Evolutionary conservation across 495 filamentous ascomycete species (phyloP).

Genomic region (Hypoxylon lienhwacheense): DNA sequence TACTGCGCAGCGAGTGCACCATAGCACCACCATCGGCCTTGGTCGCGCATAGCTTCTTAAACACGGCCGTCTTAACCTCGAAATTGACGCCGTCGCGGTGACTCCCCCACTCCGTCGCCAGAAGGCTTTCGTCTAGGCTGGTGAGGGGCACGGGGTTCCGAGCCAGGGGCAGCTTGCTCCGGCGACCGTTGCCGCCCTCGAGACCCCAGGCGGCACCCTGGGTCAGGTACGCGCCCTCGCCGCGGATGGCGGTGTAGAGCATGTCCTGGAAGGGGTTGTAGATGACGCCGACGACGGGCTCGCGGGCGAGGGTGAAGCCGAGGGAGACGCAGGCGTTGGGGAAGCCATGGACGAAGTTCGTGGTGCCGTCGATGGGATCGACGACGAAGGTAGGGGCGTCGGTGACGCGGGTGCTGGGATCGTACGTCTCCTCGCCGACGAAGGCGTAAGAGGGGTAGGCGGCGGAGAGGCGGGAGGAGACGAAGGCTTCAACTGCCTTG

Average conservation of each 20-base stretch:
- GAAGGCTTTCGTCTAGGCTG: constrained; percentile 62
- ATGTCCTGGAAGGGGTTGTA: constrained; percentile 76
- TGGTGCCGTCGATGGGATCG: constrained; percentile 89
- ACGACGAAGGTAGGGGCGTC: constrained; percentile 78
- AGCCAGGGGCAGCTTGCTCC: constrained; percentile 56
- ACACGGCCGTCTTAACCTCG: constrained; percentile 70
- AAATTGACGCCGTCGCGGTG: constrained; percentile 76
- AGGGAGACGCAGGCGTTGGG: constrained; percentile 82
- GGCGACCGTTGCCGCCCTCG: constrained; percentile 28
- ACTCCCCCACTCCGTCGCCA: constrained; percentile 77
- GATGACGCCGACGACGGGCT: constrained; percentile 74
- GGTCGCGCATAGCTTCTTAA: constrained; percentile 64
- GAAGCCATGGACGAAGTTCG: constrained; percentile 84
- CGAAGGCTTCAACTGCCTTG: constrained; percentile 75
- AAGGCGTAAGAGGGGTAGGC: constrained; percentile 73
- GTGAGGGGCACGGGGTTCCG: constrained; percentile 57
- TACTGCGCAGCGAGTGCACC: constrained; percentile 75
- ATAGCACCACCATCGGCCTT: constrained; percentile 71
- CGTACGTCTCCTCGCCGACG: constrained; percentile 85
- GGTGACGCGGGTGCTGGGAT: constrained; percentile 64
- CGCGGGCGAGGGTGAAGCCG: constrained; percentile 65
- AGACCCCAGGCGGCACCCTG: constrained; percentile 41
- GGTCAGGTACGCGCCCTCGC: constrained; percentile 66
- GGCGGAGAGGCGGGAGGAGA: constrained; percentile 62
- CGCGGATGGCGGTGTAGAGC: constrained; percentile 71